These are phyloP conservation scores for Aspergillus bombycis DNA, from an alignment of 2,329 filamentous ascomycete species.

Conservation along the genomic window DNA sequence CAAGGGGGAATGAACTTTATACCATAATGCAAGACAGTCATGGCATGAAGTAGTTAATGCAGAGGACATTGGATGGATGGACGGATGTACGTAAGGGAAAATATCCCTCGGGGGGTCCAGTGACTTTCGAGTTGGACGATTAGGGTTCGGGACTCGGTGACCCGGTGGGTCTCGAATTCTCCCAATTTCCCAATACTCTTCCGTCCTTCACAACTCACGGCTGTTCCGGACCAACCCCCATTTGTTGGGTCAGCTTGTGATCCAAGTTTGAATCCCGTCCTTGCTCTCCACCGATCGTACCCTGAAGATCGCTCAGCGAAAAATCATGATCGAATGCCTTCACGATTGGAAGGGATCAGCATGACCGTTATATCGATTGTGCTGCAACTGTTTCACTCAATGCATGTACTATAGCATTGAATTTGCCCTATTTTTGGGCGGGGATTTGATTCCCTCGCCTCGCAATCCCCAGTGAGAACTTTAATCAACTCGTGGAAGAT, in stretches of 20 bases:
- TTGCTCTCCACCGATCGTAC: constrained; percentile 1
- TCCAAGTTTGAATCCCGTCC: background rate
- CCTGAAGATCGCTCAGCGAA: background rate
- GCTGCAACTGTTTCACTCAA: background rate
- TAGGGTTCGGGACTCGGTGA: background rate
- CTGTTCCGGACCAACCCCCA: background rate
- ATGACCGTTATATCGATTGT: background rate
- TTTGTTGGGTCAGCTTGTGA: background rate
- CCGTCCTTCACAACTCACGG: background rate
- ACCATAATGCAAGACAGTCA: background rate
- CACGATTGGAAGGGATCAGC: constrained; percentile 4
- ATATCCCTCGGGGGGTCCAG: no score
- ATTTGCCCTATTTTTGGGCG: background rate
- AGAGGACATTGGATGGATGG: no score
- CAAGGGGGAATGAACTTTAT: background rate
- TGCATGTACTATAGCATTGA: background rate
- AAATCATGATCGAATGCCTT: background rate
- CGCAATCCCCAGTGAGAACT: background rate
- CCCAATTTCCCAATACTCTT: background rate
- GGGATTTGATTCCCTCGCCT: background rate
- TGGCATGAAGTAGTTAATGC: no score
- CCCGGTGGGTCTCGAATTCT: background rate
- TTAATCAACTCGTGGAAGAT: background rate
- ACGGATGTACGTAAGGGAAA: no score
- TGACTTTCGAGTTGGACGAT: background rate